Evolutionary conservation across 495 filamentous ascomycete genomes (phyloP).

Genomic region (Bacidia rubella): DNA sequence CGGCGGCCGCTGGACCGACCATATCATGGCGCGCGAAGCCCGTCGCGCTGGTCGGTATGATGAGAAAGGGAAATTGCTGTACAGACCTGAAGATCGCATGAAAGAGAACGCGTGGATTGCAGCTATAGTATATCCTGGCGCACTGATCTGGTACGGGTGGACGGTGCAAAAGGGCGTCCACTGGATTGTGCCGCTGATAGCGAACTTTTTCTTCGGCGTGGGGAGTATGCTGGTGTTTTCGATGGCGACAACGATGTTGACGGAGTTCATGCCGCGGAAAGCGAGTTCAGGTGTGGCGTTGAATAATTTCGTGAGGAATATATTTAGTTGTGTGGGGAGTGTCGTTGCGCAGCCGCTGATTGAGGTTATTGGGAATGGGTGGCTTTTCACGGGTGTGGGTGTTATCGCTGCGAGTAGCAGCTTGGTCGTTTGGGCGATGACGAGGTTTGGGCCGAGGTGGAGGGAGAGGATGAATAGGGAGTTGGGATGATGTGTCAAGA

Average conservation of each 20-base stretch:
- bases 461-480: constrained; percentile 50
- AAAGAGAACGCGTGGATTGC: constrained; percentile 79
- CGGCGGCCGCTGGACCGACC: constrained; percentile 79
- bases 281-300: constrained; percentile 69
- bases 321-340: constrained; percentile 66
- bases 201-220: constrained; percentile 79
- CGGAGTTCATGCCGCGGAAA: constrained; percentile 75
- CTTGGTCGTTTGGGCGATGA: constrained; percentile 51
- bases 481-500: constrained; percentile 7
- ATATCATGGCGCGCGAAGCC: constrained; percentile 78
- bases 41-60: constrained; percentile 57
- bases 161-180: constrained; percentile 40
- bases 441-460: constrained; percentile 52
- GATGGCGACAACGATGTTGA: constrained; percentile 66
- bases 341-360: constrained; percentile 67
- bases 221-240: constrained; percentile 84
- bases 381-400: constrained; percentile 73
- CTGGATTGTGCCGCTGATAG: constrained; percentile 55
- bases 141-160: constrained; percentile 59
- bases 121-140: constrained; percentile 57
- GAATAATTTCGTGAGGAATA: constrained; percentile 66
- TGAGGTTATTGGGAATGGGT: constrained; percentile 71
- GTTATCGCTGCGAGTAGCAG: constrained; percentile 38
- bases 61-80: constrained; percentile 52
- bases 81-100: constrained; percentile 79